Conservation (phyloP, 1,284 basidiomycete genomes). For the Papiliotrema nemorosa region DNA sequence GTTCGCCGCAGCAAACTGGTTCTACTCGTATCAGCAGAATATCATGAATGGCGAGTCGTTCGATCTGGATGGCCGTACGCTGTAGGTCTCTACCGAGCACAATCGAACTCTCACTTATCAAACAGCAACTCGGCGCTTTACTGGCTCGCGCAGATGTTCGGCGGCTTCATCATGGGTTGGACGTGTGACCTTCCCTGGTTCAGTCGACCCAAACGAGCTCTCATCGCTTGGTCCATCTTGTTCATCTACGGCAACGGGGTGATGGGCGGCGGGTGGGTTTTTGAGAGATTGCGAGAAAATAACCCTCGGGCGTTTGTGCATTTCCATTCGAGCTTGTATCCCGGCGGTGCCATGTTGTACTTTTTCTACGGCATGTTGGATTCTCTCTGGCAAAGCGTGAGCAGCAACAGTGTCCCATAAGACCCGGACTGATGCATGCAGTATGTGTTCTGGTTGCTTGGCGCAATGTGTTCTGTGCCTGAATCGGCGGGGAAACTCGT, state of each 20-base stretch:
- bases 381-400: slow-evolving; percentile 39
- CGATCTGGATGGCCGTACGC: slow-evolving; percentile 29
- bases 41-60: slow-evolving; percentile 33
- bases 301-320: slow-evolving; percentile 8
- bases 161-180: slow-evolving; percentile 26
- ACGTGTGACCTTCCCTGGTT: slow-evolving; percentile 24
- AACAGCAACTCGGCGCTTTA: slow-evolving; percentile 47
- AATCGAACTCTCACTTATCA: too few relatives aligned
- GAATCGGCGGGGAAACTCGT: slow-evolving; percentile 19
- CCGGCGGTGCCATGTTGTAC: slow-evolving; percentile 29
- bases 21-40: slow-evolving; percentile 28
- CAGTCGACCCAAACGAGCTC: slow-evolving; percentile 17
- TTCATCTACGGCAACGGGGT: slow-evolving; percentile 22
- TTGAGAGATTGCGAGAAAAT: slow-evolving; percentile 14
- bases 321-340: slow-evolving; percentile 22
- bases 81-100: too few relatives aligned
- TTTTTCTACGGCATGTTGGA: slow-evolving; percentile 40
- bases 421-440: too few relatives aligned
- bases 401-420: too few relatives aligned
- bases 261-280: slow-evolving; percentile 24
- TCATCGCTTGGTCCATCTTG: slow-evolving; percentile 22
- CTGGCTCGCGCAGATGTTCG: slow-evolving; percentile 41
- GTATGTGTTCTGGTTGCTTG: slow-evolving; percentile 27
- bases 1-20: slow-evolving; percentile 16
- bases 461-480: slow-evolving; percentile 21